A percentile compares a stretch with the other conserved stretches of the same genome.
These are phyloP conservation scores for Candida frijolesensis DNA, from an alignment of 1,139 yeast genomes.

Conservation along the genomic window DNA sequence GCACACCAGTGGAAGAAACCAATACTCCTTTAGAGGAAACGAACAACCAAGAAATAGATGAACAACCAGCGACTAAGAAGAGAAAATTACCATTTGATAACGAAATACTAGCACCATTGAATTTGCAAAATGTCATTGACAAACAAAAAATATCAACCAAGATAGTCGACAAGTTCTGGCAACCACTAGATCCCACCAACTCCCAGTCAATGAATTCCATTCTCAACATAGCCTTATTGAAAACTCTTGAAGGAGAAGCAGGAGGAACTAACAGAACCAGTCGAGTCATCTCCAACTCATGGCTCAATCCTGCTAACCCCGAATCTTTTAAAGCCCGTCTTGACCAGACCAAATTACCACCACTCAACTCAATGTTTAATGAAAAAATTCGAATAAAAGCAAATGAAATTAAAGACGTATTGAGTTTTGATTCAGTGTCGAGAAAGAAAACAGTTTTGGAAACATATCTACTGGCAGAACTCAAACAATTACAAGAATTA, in stretches of 20 bases:
- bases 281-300: constrained; percentile 27
- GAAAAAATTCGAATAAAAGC: constrained; percentile 19
- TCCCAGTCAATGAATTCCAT: constrained; percentile 30
- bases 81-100: constrained; percentile 6
- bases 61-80: background rate
- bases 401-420: constrained; percentile 27
- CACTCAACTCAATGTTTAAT: constrained; percentile 22
- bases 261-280: constrained; percentile 29
- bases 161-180: constrained; percentile 33
- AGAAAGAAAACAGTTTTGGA: constrained; percentile 36
- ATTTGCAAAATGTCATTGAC: background rate
- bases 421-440: constrained; percentile 34
- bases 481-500: constrained; percentile 40
- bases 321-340: constrained; percentile 37
- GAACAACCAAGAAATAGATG: background rate
- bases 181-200: constrained; percentile 25
- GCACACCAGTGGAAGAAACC: background rate
- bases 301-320: constrained; percentile 29
- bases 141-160: constrained; percentile 6
- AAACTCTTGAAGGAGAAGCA: constrained; percentile 33
- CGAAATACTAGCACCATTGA: constrained; percentile 4
- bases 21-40: background rate
- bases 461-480: constrained; percentile 45
- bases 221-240: constrained; percentile 31
- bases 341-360: constrained; percentile 38